Base-by-base conservation (phyloP, 805 yeast species). In the Candida ulmi region DNA sequence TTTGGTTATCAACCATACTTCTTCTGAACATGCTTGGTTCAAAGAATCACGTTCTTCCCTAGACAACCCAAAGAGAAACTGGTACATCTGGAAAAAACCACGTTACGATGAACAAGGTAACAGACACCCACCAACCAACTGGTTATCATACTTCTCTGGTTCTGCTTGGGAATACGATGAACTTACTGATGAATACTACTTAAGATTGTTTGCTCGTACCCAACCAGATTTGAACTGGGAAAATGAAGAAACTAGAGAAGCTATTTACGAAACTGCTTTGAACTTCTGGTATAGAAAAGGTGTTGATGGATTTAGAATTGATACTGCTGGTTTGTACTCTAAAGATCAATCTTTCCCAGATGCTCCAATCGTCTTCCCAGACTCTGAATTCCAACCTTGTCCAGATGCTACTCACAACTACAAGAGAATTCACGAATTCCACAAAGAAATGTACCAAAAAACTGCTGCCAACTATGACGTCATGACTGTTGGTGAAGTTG, bases 181-280 rank as follows among this genome's bases (percentile, higher is more conserved):
- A 45, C 25, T 31, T 3, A 74, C 80, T 16, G 66, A 68, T 35
- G 80, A 77, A 57, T 76, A 74, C 61, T 77, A 76, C 57, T 58
- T 77, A 47, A 70, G 67, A 39, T 60, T 76, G 41, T 77, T 74
- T 58, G 78, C 79, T 12, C 59, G 57, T 36, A 52, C 69, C 24
- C 83, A 77, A 58, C 82, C 82, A 13, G 83, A 77, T 51, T 62
- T 77, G 50, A 77, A 76, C 59, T 77, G 82, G 83, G 81, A 76
- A 47, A 74, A 68, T 50, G 51, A 50, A 39, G 57, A 49, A 25
- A 41, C 52, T 13, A 45, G 62, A 39, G 41, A 46, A 8, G 56
- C 56, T 11, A 51, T 76, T 39, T 72, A 72, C 57, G 61, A 71
- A 30, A 54, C 63, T 18, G 77, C 79, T 11, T 55, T 74, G 45